A percentile compares a stretch with the other conserved stretches of the same genome.
Conservation (phyloP, 2,329 filamentous ascomycete species). For the Alternaria burnsii region DNA sequence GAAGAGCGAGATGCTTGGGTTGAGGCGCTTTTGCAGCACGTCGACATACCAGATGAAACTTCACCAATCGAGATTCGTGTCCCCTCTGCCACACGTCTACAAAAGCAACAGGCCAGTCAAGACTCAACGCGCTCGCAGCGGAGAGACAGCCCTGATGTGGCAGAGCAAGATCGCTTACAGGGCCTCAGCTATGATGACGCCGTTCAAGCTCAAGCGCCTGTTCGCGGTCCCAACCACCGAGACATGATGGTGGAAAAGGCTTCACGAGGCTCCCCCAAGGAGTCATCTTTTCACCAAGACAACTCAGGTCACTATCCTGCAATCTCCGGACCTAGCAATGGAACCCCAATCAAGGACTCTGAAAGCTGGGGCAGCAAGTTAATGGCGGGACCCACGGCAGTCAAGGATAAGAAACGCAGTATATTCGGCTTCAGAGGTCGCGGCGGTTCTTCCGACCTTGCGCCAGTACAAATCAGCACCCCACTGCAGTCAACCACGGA, state of each 20-base stretch:
- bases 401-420: slow-evolving; percentile 82
- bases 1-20: slow-evolving; percentile 94
- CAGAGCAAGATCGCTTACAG: slow-evolving; percentile 51
- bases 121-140: slow-evolving; percentile 39
- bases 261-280: slow-evolving; percentile 42
- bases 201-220: slow-evolving; percentile 65
- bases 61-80: slow-evolving; percentile 57
- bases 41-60: slow-evolving; percentile 70
- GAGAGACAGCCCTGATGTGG: slow-evolving; percentile 52
- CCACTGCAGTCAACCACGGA: slow-evolving; percentile 27
- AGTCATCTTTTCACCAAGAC: slow-evolving; percentile 46
- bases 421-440: slow-evolving; percentile 71
- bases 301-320: slow-evolving; percentile 48
- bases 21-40: slow-evolving; percentile 85
- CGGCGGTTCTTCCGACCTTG: slow-evolving; percentile 73
- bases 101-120: slow-evolving; percentile 54
- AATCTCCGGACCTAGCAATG: slow-evolving; percentile 88
- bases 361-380: slow-evolving; percentile 85
- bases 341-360: slow-evolving; percentile 81
- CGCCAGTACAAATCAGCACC: slow-evolving; percentile 44
- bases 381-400: slow-evolving; percentile 51
- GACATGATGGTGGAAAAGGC: slow-evolving; percentile 31
- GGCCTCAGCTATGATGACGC: slow-evolving; percentile 66
- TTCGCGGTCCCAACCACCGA: slow-evolving; percentile 55
- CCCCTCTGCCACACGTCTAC: slow-evolving; percentile 28